Percentiles rank a stretch among this genome's conserved stretches.
Evolutionary conservation across 1,139 yeast species (phyloP).

Genomic region (Scheffersomyces insectosa): DNA sequence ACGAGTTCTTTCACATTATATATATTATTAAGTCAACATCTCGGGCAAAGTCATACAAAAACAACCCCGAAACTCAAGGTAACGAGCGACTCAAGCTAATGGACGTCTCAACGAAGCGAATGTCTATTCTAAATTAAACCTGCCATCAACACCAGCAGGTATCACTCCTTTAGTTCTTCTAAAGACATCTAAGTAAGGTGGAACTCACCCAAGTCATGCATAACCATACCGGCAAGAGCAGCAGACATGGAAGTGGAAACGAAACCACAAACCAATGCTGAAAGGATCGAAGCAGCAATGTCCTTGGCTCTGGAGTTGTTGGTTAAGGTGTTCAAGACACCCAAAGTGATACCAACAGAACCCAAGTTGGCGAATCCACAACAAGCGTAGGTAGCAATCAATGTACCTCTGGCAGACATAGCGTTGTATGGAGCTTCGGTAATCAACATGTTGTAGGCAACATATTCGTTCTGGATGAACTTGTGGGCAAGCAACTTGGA

Average conservation of each 20-base stretch:
- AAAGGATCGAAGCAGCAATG: conserved; percentile 48
- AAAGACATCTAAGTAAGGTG: conserved; percentile 1
- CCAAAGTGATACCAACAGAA: conserved; percentile 63
- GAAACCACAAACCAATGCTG: conserved; percentile 57
- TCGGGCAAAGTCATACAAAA: no score
- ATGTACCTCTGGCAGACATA: conserved; percentile 54
- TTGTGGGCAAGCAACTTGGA: conserved; percentile 58
- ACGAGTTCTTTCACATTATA: no score
- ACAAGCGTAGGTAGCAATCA: conserved; percentile 64
- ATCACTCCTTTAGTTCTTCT: no score
- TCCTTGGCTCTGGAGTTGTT: conserved; percentile 52
- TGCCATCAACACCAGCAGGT: no score
- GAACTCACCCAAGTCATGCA: conserved; percentile 47
- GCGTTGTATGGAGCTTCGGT: conserved; percentile 45
- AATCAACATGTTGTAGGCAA: conserved; percentile 52
- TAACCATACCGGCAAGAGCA: conserved; percentile 68
- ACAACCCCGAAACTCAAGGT: no score
- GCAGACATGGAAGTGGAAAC: conserved; percentile 61
- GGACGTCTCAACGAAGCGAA: no score
- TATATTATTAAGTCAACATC: no score
- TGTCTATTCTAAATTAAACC: no score
- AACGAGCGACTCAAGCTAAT: no score
- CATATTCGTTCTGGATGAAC: conserved; percentile 65
- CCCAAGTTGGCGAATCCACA: conserved; percentile 71
- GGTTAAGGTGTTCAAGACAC: conserved; percentile 61